Evolutionary conservation across 768 basidiomycete genomes (phyloP), one percentile per base, ranked within the genome.

Genomic region (Tylopilus vinaceipallidus): DNA sequence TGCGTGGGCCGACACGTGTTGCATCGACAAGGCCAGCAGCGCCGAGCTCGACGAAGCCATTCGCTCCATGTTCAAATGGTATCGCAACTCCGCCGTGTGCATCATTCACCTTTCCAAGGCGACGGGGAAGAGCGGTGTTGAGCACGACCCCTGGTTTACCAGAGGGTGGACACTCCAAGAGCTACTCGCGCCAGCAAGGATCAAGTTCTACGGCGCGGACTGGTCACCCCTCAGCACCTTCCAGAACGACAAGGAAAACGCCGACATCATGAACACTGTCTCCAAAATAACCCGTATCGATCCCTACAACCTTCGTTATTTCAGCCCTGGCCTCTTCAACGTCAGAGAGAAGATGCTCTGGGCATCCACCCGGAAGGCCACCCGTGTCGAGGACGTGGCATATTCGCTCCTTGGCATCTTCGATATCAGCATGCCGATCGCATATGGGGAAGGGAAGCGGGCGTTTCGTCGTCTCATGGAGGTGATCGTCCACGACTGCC

Each of bases 1-100:
- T 3, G 65, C 50, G 34, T 65, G 62, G 64, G 54, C 52, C 6
- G 65, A 67, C 24, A 63, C 65, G 0, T 57, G 54, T 12, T 29
- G 27, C 27, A 29, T 29, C 27, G 27, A 29, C 12, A 29, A 29
- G 12, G 12, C 27, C 12, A 64, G 65, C 43, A 66, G 65, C 14
- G 55, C 65, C 12, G 65, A 67, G 17, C 60, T 67, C 11, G 61
- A 62, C 20, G 65, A 66, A 42, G 58, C 65, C 24, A 62, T 66
- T n/a, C 61, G 60, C 12, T 53, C 65, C 27, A 29, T 29, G 27
- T 29, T 29, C 27, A 29, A 29, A 12, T 29, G 27, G 27, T 29
- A 29, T 29, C 27, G 27, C 27, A 29, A 29, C 12, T 29, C 27
- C 12, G 27, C 6, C 6, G 27, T 29, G 6, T 29, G 65, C 43